A percentile compares a stretch with the other conserved stretches of the same genome.
Conservation (phyloP, 2,329 filamentous ascomycete genomes). For the Aspergillus pseudotamarii region DNA sequence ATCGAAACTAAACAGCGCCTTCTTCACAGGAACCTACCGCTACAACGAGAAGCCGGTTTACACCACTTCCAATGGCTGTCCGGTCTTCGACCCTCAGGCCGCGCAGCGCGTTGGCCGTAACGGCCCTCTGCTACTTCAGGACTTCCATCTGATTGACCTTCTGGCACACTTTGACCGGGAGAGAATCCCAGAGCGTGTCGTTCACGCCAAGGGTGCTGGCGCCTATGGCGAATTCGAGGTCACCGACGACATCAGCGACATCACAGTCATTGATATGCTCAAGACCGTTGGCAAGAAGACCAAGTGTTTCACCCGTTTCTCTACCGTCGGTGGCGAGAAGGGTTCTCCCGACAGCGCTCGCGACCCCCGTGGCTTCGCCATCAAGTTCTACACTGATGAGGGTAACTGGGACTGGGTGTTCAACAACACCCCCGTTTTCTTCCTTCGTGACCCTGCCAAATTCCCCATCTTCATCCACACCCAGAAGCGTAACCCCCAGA, state of each 20-base stretch:
- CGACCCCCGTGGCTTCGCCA: conserved; percentile 71
- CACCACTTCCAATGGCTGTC: conserved; percentile 63
- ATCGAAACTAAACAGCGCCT: conserved; percentile 9
- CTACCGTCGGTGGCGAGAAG: conserved; percentile 73
- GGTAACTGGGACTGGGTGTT: conserved; percentile 75
- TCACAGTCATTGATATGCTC: conserved; percentile 52
- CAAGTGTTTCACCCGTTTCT: conserved; percentile 69
- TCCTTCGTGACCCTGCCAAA: conserved; percentile 72
- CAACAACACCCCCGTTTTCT: conserved; percentile 77
- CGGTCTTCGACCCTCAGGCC: conserved; percentile 57
- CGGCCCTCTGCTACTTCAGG: conserved; percentile 64
- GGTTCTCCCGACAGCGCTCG: conserved; percentile 72
- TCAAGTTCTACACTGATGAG: conserved; percentile 74
- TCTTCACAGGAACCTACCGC: conserved; percentile 43
- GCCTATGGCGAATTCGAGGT: conserved; percentile 49
- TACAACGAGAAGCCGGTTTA: conserved; percentile 63
- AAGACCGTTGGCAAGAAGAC: conserved; percentile 69
- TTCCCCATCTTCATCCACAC: conserved; percentile 75
- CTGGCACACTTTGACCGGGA: conserved; percentile 51
- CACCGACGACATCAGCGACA: conserved; percentile 54
- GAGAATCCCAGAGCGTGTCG: conserved; percentile 45
- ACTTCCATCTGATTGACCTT: conserved; percentile 67
- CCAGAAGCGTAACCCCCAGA: conserved; percentile 73
- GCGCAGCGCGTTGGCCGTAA: conserved; percentile 58
- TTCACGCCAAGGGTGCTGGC: conserved; percentile 48